Conservation (phyloP, 768 basidiomycete genomes). For the Clathrus columnatus region DNA sequence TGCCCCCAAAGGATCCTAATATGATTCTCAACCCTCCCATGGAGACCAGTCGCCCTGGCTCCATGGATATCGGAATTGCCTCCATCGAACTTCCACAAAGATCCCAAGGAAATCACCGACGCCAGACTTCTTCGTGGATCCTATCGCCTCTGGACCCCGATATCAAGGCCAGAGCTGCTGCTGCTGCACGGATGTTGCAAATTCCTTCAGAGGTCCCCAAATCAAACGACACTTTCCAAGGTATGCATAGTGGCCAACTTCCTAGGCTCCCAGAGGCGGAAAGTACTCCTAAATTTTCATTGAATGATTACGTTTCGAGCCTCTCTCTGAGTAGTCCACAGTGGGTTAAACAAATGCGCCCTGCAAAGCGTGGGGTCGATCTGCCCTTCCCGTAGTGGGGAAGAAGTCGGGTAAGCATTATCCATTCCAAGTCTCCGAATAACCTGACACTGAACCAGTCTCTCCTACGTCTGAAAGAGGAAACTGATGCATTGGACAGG, state of each 20-base stretch:
- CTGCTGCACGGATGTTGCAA: too few relatives aligned
- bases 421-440: background rate
- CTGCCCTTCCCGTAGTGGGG: background rate
- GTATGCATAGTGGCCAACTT: too few relatives aligned
- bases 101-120: background rate
- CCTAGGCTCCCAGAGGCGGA: too few relatives aligned
- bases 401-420: too few relatives aligned
- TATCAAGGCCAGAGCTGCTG: too few relatives aligned
- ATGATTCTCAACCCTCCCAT: too few relatives aligned
- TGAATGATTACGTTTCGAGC: too few relatives aligned
- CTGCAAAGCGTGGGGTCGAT: conserved; percentile 1
- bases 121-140: conserved; percentile 5
- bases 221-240: too few relatives aligned
- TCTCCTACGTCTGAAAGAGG: conserved; percentile 1
- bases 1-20: too few relatives aligned
- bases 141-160: background rate
- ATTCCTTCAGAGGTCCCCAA: too few relatives aligned
- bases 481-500: too few relatives aligned
- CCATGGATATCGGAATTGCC: background rate
- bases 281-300: background rate
- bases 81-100: background rate
- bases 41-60: background rate
- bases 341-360: conserved; percentile 3
- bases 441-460: background rate
- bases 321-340: too few relatives aligned